Percentiles rank a stretch among this genome's conserved stretches.
Conservation (phyloP, 202 grass and related monocot genomes). For the Musa balbisiana region DNA sequence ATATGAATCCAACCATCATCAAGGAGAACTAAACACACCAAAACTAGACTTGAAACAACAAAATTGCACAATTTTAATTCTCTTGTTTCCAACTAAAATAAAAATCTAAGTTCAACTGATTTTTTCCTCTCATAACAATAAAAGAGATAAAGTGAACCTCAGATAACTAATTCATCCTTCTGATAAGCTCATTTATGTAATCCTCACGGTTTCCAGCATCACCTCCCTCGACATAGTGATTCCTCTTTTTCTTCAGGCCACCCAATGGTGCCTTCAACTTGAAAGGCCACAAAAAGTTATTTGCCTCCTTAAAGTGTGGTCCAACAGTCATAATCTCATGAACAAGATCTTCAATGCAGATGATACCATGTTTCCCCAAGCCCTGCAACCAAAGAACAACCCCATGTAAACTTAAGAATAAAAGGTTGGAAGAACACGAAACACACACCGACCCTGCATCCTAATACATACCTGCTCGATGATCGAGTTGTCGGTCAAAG, state of each 20-base stretch:
- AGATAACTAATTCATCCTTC: too few species aligned
- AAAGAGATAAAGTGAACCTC: too few species aligned
- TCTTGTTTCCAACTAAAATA: too few species aligned
- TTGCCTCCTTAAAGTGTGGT: slow-evolving; percentile 9
- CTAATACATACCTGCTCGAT: neutral
- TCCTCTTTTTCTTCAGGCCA: slow-evolving; percentile 21
- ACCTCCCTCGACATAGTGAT: slow-evolving; percentile 12
- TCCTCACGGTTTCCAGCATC: neutral
- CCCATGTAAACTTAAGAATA: neutral
- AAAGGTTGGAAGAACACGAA: neutral
- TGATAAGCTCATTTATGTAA: too few species aligned
- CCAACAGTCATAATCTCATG: slow-evolving; percentile 13
- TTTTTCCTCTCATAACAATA: too few species aligned
- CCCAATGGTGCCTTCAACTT: slow-evolving; percentile 15
- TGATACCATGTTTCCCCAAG: neutral
- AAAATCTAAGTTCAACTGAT: too few species aligned
- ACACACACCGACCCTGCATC: neutral
- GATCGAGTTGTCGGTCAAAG: neutral
- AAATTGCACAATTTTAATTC: too few species aligned
- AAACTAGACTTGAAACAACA: too few species aligned
- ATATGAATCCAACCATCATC: too few species aligned
- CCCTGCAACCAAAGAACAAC: neutral
- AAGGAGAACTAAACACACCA: too few species aligned
- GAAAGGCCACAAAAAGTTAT: slow-evolving; percentile 17
- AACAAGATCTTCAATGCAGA: slow-evolving; percentile 10